phyloP scores from a whole-genome alignment of 2,329 filamentous ascomycete genomes.

The Neurospora sp. region DNA sequence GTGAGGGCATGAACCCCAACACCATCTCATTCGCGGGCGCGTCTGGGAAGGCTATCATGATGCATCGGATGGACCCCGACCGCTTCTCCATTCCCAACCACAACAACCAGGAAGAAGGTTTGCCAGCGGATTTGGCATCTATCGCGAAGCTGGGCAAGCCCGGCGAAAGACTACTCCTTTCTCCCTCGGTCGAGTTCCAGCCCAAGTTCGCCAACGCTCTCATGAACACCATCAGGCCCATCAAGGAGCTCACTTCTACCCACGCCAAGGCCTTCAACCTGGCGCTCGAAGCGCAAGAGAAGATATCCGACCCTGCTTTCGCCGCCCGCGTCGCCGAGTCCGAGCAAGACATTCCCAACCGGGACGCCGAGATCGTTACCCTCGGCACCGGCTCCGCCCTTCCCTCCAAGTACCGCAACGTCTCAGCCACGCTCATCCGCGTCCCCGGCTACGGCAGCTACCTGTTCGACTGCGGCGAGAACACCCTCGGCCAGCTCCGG shows the following conservation, averaged over 20 bases:
- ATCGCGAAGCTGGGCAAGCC: slow-evolving; percentile 24
- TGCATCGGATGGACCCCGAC: slow-evolving; percentile 63
- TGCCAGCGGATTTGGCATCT: slow-evolving; percentile 6
- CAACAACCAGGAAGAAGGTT: slow-evolving; percentile 37
- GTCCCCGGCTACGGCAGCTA: slow-evolving; percentile 83
- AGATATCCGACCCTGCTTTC: slow-evolving; percentile 35
- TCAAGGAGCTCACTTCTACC: slow-evolving; percentile 24
- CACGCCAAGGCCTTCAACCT: slow-evolving; percentile 37
- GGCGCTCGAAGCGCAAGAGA: slow-evolving; percentile 37
- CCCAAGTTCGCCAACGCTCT: slow-evolving; percentile 36
- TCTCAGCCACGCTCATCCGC: slow-evolving; percentile 76
- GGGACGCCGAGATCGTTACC: slow-evolving; percentile 73
- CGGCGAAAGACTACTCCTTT: slow-evolving; percentile 36
- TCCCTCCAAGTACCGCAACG: slow-evolving; percentile 91
- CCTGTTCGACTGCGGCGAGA: slow-evolving; percentile 85
- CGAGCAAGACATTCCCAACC: slow-evolving; percentile 58
- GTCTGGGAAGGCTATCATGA: slow-evolving; percentile 55
- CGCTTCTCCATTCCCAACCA: slow-evolving; percentile 63
- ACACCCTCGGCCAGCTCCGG: slow-evolving; percentile 77
- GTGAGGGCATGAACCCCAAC: slow-evolving; percentile 65
- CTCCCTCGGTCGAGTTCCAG: slow-evolving; percentile 36
- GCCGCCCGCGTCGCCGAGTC: slow-evolving; percentile 37
- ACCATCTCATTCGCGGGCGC: slow-evolving; percentile 60
- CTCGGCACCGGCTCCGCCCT: slow-evolving; percentile 85
- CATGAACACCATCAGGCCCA: slow-evolving; percentile 36